phyloP scores from a whole-genome alignment of 1,284 basidiomycete species.

The Ganoderma lucidum region DNA sequence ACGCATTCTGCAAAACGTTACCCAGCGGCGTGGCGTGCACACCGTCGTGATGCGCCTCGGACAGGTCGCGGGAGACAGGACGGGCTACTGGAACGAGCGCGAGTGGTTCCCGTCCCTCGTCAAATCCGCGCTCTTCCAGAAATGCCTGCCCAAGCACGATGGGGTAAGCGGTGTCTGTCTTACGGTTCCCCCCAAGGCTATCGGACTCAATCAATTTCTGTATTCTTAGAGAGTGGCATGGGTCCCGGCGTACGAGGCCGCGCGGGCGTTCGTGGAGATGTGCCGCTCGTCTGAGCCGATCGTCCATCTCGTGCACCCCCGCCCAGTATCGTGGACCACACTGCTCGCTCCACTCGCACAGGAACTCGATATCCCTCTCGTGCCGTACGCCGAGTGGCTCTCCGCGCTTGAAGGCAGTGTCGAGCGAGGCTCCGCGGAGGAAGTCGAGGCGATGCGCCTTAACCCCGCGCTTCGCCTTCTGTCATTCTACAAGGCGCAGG shows the following conservation, averaged over 20 bases:
- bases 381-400: slow-evolving; percentile 36
- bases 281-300: slow-evolving; percentile 29
- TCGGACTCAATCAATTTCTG: neutral
- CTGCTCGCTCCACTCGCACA: slow-evolving; percentile 32
- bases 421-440: slow-evolving; percentile 31
- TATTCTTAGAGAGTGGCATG: slow-evolving; percentile 33
- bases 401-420: slow-evolving; percentile 26
- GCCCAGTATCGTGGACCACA: slow-evolving; percentile 32
- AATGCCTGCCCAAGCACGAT: slow-evolving; percentile 38
- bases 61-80: slow-evolving; percentile 48
- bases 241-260: slow-evolving; percentile 38
- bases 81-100: slow-evolving; percentile 51
- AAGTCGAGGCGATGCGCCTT: slow-evolving; percentile 39
- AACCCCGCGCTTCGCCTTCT: slow-evolving; percentile 44
- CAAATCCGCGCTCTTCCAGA: slow-evolving; percentile 41
- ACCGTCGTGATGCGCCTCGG: slow-evolving; percentile 50
- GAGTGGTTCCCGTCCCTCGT: slow-evolving; percentile 57
- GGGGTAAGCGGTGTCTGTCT: slow-evolving; percentile 24
- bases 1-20: slow-evolving; percentile 36
- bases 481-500: slow-evolving; percentile 38
- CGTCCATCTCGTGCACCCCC: slow-evolving; percentile 42
- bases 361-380: slow-evolving; percentile 33
- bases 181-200: neutral
- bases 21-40: slow-evolving; percentile 35
- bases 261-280: slow-evolving; percentile 36